These are phyloP conservation scores for Neonectria coccinea DNA, from an alignment of 2,329 filamentous ascomycete genomes.

Conservation along the genomic window DNA sequence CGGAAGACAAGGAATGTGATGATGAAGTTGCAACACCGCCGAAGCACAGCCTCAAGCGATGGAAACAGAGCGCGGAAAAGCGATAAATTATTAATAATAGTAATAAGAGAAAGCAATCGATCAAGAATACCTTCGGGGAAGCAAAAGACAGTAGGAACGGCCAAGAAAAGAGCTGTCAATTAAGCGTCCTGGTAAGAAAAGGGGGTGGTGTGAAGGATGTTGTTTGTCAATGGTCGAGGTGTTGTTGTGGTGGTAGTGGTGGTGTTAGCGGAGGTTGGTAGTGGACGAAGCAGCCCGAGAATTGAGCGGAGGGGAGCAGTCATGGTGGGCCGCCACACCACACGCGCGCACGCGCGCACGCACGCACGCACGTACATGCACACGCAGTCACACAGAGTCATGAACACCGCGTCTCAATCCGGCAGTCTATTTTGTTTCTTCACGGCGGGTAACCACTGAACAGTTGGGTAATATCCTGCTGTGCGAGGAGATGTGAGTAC, in stretches of 20 bases:
- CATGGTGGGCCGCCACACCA: constrained; percentile 25
- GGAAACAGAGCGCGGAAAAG: neutral
- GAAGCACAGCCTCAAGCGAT: constrained; percentile 26
- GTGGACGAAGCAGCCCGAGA: constrained; percentile 1
- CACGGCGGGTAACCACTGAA: neutral
- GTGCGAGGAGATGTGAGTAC: neutral
- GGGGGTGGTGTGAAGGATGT: constrained; percentile 17
- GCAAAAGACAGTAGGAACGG: constrained; percentile 3
- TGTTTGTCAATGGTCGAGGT: constrained; percentile 19
- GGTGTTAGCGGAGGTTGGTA: constrained; percentile 9
- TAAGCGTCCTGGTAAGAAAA: constrained; percentile 18
- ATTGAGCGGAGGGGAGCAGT: constrained; percentile 12
- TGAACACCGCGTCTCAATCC: constrained; percentile 11
- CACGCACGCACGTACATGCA: neutral
- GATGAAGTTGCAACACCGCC: constrained; percentile 14
- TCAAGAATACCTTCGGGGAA: neutral
- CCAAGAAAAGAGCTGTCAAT: constrained; percentile 8
- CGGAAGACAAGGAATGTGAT: constrained; percentile 4
- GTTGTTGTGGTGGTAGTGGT: neutral
- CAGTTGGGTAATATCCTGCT: neutral
- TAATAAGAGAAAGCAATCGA: constrained; percentile 9
- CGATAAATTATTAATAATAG: constrained; percentile 1
- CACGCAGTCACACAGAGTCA: neutral
- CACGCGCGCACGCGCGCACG: neutral
- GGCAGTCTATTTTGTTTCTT: constrained; percentile 8